phyloP scores from a whole-genome alignment of 176 grass and related monocot species.

The Musa acuminata region DNA sequence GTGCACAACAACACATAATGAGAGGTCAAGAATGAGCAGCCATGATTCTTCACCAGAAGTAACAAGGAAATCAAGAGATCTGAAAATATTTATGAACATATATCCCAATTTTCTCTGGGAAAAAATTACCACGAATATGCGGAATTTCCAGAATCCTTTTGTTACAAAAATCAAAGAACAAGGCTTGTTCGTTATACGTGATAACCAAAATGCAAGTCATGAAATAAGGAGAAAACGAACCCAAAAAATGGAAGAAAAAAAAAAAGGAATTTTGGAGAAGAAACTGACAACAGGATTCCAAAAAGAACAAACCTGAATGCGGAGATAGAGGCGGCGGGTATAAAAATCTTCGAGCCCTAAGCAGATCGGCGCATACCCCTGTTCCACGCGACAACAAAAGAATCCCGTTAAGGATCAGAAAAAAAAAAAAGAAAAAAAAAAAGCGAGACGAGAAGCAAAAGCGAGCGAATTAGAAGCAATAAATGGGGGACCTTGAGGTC shows the following conservation, averaged over 20 bases:
- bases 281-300: not conserved
- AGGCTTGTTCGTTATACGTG: not conserved
- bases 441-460: not conserved
- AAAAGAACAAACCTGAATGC: constrained; percentile 44
- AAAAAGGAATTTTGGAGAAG: not conserved
- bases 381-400: not conserved
- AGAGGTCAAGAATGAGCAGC: not conserved
- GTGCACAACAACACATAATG: not conserved
- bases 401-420: not conserved
- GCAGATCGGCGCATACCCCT: constrained; percentile 81
- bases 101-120: not conserved
- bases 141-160: not conserved
- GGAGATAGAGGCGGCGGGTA: constrained; percentile 60
- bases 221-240: not conserved
- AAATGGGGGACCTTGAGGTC: constrained; percentile 36
- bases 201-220: not conserved
- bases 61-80: too few species aligned
- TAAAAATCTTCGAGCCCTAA: constrained; percentile 83
- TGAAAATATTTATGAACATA: not conserved
- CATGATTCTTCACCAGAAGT: too few species aligned
- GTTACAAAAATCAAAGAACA: not conserved
- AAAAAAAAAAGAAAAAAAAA: not conserved
- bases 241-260: not conserved
- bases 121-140: not conserved
- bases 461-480: constrained; percentile 7